Conservation (phyloP, 306 rosid genomes). For the Medicago truncatula region DNA sequence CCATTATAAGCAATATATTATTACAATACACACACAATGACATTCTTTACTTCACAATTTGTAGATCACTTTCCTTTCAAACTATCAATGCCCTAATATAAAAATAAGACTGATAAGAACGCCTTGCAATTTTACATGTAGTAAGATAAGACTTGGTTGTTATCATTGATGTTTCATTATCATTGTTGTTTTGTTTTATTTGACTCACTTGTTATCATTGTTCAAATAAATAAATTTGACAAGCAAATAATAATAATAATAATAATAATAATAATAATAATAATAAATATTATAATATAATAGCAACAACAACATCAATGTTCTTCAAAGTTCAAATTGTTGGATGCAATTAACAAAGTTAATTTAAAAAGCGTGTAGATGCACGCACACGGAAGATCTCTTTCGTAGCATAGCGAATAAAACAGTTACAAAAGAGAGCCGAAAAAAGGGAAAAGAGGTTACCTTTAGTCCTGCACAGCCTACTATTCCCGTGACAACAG, state of each 20-base stretch:
- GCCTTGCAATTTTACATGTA: slow-evolving; percentile 7
- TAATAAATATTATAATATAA: not conserved
- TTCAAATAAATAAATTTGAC: not conserved
- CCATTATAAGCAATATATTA: slow-evolving; percentile 10
- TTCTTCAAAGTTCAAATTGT: slow-evolving; percentile 6
- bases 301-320: not conserved
- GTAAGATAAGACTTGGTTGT: slow-evolving; percentile 10
- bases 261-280: too few species aligned
- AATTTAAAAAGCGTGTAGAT: not conserved
- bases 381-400: not conserved
- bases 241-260: not conserved
- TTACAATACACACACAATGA: slow-evolving; percentile 4
- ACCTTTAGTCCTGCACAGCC: slow-evolving; percentile 99
- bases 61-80: slow-evolving; percentile 12
- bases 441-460: slow-evolving; percentile 38
- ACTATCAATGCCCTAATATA: slow-evolving; percentile 12
- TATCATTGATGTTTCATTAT: not conserved
- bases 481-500: slow-evolving; percentile 94
- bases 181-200: not conserved
- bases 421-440: slow-evolving; percentile 9
- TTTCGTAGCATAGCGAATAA: slow-evolving; percentile 3
- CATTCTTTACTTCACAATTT: not conserved
- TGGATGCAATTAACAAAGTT: not conserved
- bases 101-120: slow-evolving; percentile 2
- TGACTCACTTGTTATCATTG: not conserved